These are phyloP conservation scores for Agrocybe pediades DNA, from an alignment of 768 basidiomycete species.

Conservation along the genomic window DNA sequence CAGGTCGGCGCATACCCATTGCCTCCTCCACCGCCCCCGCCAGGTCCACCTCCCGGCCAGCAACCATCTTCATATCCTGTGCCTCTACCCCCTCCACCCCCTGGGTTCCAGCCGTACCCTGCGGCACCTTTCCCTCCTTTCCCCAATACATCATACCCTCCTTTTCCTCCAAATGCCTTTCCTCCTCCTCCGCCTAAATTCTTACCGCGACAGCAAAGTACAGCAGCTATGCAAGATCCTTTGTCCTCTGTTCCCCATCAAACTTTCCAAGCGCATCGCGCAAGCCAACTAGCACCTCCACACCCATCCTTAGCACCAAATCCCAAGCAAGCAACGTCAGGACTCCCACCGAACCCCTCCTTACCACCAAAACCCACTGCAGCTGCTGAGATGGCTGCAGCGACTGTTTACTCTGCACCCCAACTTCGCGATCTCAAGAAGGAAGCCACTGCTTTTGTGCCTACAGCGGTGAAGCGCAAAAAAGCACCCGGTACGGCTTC, in stretches of 20 bases:
- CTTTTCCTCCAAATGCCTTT: slow-evolving; percentile 28
- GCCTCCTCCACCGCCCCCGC: slow-evolving; percentile 21
- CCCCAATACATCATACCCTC: slow-evolving; percentile 26
- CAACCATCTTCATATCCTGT: slow-evolving; percentile 12
- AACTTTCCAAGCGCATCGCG: slow-evolving; percentile 76
- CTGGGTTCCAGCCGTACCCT: slow-evolving; percentile 27
- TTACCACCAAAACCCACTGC: slow-evolving; percentile 36
- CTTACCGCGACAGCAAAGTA: slow-evolving; percentile 57
- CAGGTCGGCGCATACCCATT: slow-evolving; percentile 7
- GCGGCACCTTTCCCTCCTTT: slow-evolving; percentile 26
- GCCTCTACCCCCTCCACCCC: slow-evolving; percentile 27
- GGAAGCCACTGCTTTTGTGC: slow-evolving; percentile 92
- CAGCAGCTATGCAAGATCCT: slow-evolving; percentile 70
- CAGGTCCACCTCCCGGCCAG: not conserved
- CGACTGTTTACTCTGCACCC: slow-evolving; percentile 83
- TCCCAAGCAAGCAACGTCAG: slow-evolving; percentile 24
- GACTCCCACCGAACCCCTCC: slow-evolving; percentile 27
- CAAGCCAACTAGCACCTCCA: slow-evolving; percentile 34
- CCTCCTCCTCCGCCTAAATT: slow-evolving; percentile 65
- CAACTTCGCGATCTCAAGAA: slow-evolving; percentile 92
- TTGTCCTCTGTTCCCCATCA: slow-evolving; percentile 75
- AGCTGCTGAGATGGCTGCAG: slow-evolving; percentile 46
- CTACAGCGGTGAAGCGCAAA: slow-evolving; percentile 79
- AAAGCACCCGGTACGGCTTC: slow-evolving; percentile 39
- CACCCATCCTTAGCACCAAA: slow-evolving; percentile 49